A percentile compares a stretch with the other conserved stretches of the same genome.
Evolutionary conservation across 1,139 yeast genomes (phyloP).

Genomic region (Zygosaccharomyces pseudobailii): DNA sequence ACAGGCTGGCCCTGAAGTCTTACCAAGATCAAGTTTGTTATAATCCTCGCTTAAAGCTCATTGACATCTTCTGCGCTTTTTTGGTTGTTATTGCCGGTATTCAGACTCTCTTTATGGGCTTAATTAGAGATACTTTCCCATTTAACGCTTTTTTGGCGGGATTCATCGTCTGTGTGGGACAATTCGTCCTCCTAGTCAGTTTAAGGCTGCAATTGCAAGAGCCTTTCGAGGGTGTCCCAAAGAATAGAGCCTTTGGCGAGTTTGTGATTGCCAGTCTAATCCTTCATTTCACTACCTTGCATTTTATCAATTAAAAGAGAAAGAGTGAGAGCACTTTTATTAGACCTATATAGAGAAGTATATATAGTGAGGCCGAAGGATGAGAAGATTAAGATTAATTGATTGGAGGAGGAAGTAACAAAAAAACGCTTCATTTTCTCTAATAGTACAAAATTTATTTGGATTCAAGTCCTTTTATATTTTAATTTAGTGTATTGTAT

Average conservation of each 20-base stretch:
- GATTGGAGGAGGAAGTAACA: neutral
- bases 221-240: slow-evolving; percentile 53
- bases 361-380: slow-evolving; percentile 1
- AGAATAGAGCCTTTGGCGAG: slow-evolving; percentile 85
- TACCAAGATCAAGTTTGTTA: slow-evolving; percentile 37
- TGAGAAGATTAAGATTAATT: neutral
- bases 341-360: neutral
- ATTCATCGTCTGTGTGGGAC: slow-evolving; percentile 88
- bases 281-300: slow-evolving; percentile 83
- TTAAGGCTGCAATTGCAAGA: slow-evolving; percentile 65
- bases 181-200: slow-evolving; percentile 80
- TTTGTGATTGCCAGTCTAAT: slow-evolving; percentile 81
- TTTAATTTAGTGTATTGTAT: neutral
- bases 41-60: slow-evolving; percentile 48
- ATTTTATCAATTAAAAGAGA: slow-evolving; percentile 67
- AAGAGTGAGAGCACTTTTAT: neutral
- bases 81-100: slow-evolving; percentile 68
- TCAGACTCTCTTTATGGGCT: slow-evolving; percentile 70
- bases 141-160: slow-evolving; percentile 97
- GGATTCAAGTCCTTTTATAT: neutral
- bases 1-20: slow-evolving; percentile 44
- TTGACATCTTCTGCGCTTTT: slow-evolving; percentile 73
- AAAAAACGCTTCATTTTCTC: neutral
- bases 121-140: slow-evolving; percentile 81
- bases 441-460: slow-evolving; percentile 1